Evolutionary conservation across 148 eudicot genomes (phyloP).

Genomic region (Hydrangea macrophylla): DNA sequence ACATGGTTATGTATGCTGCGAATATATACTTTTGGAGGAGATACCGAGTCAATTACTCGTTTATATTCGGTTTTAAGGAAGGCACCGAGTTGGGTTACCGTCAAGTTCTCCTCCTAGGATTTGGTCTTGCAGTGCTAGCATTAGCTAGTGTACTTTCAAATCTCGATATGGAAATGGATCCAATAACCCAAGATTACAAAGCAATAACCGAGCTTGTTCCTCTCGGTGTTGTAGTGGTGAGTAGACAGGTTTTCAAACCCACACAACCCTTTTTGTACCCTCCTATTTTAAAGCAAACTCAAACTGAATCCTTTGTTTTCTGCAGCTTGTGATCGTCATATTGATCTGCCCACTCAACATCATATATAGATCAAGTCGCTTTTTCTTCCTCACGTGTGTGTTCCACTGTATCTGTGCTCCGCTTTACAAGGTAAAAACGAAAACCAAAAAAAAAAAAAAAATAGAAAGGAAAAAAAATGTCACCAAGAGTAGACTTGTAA

Average conservation of each 20-base stretch:
- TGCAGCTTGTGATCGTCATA: slow-evolving; percentile 23
- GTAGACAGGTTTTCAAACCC: background rate
- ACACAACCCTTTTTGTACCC: background rate
- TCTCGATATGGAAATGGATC: slow-evolving; percentile 34
- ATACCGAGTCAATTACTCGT: slow-evolving; percentile 33
- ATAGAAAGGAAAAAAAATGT: too few species aligned
- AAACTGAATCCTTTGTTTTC: background rate
- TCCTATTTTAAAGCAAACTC: background rate
- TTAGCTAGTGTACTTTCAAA: slow-evolving; percentile 24
- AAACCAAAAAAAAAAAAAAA: too few species aligned
- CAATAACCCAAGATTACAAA: slow-evolving; percentile 7
- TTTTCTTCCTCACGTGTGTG: slow-evolving; percentile 33
- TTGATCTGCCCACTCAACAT: slow-evolving; percentile 29
- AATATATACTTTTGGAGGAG: slow-evolving; percentile 34
- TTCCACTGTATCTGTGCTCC: slow-evolving; percentile 59
- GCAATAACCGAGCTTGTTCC: slow-evolving; percentile 29
- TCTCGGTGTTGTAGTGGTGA: slow-evolving; percentile 27
- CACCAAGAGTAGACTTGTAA: too few species aligned
- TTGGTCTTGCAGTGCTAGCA: slow-evolving; percentile 19
- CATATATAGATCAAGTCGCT: slow-evolving; percentile 56
- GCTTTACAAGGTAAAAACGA: slow-evolving; percentile 63
- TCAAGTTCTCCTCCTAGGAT: slow-evolving; percentile 23
- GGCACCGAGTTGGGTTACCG: slow-evolving; percentile 27
- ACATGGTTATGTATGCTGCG: slow-evolving; percentile 27
- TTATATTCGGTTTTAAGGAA: slow-evolving; percentile 34